Evolutionary conservation across 1,284 basidiomycete species (phyloP), one percentile per base, ranked within the genome.

Genomic region (Tilletia caries): DNA sequence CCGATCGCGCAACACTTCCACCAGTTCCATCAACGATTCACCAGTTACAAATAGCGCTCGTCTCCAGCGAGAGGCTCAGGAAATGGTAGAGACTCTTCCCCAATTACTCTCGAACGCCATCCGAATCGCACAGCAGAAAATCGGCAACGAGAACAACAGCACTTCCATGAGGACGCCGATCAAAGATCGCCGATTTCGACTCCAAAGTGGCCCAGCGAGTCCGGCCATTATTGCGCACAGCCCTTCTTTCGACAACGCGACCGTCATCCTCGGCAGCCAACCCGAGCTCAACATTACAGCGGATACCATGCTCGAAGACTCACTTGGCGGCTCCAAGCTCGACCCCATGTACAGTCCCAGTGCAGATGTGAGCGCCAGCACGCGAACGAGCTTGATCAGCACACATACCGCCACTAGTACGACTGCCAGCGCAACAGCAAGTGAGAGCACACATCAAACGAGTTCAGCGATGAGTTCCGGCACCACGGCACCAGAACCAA

Each of bases 391-490:
- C 41, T 43, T 46, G 18, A 65, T 46, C 64, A 65, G 43, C 64
- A 65, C 33, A 23, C 64, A 46, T 23, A 65, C 41, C 23, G 25
- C 23, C 64, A 32, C 64, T 23, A 65, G 64, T 25, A 37, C 64
- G 12, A 34, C 29, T 18, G 8, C 29, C 6, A 33, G 58, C 33
- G 48, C 20, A 6, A 62, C 58, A 25, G 29, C 58, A 4, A 34
- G 32, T 29, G 18, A 13, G 20, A 37, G 58, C 18, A 62, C 58
- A 3, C 58, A 62, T 37, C 58, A 29, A 3, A 62, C 58, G 6
- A 62, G 58, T 29, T 62, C 58, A 37, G 58, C 34, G 13, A 20
- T 62, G 20, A 50, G 48, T 25, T 6, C 48, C 12, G 48, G 48
- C 29, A 33, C 58, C 1, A 62, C 58, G 2, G 58, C 58, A 20